These are phyloP conservation scores for Mycena leptocephala DNA, from an alignment of 768 basidiomycete genomes.

Conservation along the genomic window DNA sequence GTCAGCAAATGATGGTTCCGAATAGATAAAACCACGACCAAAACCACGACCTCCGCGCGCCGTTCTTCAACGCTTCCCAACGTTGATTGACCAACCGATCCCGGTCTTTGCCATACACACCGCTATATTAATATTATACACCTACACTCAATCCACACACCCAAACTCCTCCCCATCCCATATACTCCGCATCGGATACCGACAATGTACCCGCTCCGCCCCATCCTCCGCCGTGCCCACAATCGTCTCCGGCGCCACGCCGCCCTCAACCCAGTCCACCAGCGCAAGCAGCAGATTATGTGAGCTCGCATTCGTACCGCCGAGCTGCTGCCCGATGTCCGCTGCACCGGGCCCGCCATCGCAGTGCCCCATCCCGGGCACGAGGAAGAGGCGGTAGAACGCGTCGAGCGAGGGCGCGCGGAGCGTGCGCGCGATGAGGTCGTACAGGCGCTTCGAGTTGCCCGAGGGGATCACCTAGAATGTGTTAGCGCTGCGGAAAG, in stretches of 20 bases:
- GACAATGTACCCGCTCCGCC: not conserved
- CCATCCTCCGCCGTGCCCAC: not conserved
- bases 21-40: no score
- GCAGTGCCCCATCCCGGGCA: not conserved
- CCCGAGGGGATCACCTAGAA: not conserved
- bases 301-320: not conserved
- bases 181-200: not conserved
- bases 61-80: no score
- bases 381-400: not conserved
- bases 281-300: not conserved
- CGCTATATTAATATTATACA: no score
- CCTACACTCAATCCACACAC: not conserved
- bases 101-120: no score
- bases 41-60: no score
- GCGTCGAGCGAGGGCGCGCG: not conserved
- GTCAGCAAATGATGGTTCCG: no score
- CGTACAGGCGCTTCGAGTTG: not conserved
- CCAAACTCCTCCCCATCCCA: not conserved
- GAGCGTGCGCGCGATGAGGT: not conserved
- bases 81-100: no score
- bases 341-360: not conserved
- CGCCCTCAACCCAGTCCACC: not conserved
- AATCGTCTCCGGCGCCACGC: not conserved
- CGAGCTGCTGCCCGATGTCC: not conserved
- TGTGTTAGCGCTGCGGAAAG: not conserved